Percentiles rank a stretch among this genome's conserved stretches.
Evolutionary conservation across 1,284 basidiomycete genomes (phyloP).

Genomic region (Sparassis latifolia): DNA sequence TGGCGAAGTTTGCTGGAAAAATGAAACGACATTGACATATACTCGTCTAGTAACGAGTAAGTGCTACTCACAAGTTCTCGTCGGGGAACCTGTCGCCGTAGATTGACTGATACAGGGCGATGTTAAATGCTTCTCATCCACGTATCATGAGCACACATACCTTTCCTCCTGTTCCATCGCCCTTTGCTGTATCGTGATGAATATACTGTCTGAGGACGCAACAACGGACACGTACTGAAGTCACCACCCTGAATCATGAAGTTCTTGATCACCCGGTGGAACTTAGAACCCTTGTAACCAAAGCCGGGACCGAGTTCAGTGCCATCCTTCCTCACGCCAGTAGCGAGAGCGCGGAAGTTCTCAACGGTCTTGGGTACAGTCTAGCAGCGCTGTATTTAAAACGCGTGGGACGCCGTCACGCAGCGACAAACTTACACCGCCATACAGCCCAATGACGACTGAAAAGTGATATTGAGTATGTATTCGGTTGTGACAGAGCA

Average conservation of each 20-base stretch:
- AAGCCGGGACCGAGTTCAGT: conserved; percentile 63
- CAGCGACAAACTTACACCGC: conserved; percentile 46
- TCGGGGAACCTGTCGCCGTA: conserved; percentile 55
- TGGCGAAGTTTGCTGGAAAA: conserved; percentile 79
- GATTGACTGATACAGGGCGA: conserved; percentile 32
- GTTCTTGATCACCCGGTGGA: conserved; percentile 68
- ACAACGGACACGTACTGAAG: conserved; percentile 41
- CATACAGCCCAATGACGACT: conserved; percentile 85
- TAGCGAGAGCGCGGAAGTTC: conserved; percentile 65
- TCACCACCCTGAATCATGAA: conserved; percentile 74
- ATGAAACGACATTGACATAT: background rate
- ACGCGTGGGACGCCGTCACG: no score
- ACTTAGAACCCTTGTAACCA: conserved; percentile 65
- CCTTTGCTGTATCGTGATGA: conserved; percentile 29
- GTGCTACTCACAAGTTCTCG: conserved; percentile 73
- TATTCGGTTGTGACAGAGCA: conserved; percentile 5
- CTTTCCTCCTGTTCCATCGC: conserved; percentile 59
- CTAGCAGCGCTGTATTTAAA: conserved; percentile 31
- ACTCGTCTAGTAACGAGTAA: background rate
- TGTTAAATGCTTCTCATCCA: no score
- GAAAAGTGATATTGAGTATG: conserved; percentile 2
- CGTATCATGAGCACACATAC: conserved; percentile 9
- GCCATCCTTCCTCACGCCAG: conserved; percentile 77
- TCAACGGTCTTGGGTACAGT: conserved; percentile 74
- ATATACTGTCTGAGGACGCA: no score